A percentile compares a stretch with the other conserved stretches of the same genome.
Evolutionary conservation across 768 basidiomycete genomes (phyloP).

Genomic region (Suillus weaverae): DNA sequence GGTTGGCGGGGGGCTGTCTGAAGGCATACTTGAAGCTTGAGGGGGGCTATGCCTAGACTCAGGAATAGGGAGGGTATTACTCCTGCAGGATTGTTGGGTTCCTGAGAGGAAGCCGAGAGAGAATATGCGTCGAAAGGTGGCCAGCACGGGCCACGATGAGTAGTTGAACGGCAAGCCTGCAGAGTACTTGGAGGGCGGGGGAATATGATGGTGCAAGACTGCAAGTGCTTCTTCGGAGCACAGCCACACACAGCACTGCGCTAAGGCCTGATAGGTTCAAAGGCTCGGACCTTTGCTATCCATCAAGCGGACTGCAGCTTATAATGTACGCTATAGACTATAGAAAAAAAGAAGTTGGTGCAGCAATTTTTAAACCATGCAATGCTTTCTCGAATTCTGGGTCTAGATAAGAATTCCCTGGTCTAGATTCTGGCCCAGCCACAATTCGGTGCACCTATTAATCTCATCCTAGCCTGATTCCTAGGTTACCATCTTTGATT

Average conservation of each 20-base stretch:
- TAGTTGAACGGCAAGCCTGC: background rate
- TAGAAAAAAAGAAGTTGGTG: background rate
- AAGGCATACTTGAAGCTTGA: slow-evolving; percentile 23
- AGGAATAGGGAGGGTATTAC: slow-evolving; percentile 2
- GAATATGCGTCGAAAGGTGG: slow-evolving; percentile 6
- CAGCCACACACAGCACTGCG: slow-evolving; percentile 6
- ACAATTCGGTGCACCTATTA: background rate
- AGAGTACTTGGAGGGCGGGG: background rate
- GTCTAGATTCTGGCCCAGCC: too few species aligned
- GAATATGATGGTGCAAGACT: too few species aligned
- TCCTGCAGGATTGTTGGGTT: background rate
- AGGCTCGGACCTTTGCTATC: background rate
- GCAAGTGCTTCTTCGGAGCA: slow-evolving; percentile 5
- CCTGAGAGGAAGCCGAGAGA: background rate
- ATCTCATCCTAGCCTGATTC: too few species aligned
- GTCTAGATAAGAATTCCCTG: background rate
- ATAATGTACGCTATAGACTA: background rate
- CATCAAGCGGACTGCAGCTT: background rate
- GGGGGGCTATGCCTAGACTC: slow-evolving; percentile 3
- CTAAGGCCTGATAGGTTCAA: background rate
- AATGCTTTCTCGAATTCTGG: background rate
- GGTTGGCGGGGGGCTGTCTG: slow-evolving; percentile 39
- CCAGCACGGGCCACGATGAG: slow-evolving; percentile 21
- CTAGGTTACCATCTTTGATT: too few species aligned
- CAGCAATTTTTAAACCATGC: background rate